phyloP scores from a whole-genome alignment of 305 asterid genomes.

The Fraxinus sp. region DNA sequence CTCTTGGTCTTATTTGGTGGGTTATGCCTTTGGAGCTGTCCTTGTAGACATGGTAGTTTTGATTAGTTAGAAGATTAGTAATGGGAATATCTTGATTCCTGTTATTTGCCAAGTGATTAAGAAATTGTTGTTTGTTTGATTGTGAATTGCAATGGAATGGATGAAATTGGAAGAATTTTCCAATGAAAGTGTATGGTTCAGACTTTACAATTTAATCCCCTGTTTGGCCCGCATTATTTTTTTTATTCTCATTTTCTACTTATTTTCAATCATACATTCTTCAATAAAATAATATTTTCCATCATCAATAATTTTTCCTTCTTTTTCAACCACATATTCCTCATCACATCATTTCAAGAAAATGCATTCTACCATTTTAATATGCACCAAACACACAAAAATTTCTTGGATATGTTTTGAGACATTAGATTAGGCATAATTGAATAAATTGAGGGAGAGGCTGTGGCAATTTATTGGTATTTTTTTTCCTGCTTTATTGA shows the following conservation, averaged over 20 bases:
- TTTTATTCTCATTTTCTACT: too few species aligned
- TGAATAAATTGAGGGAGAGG: not conserved
- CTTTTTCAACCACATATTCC: too few species aligned
- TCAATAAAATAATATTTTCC: too few species aligned
- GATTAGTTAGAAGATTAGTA: not conserved
- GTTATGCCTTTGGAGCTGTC: not conserved
- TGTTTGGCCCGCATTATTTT: too few species aligned
- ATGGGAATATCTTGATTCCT: not conserved
- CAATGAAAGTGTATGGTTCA: not conserved
- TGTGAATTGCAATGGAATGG: not conserved
- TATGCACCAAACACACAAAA: too few species aligned
- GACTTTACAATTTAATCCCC: not conserved
- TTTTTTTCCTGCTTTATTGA: not conserved
- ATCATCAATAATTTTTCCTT: too few species aligned
- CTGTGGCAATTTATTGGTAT: not conserved
- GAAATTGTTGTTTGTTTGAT: not conserved
- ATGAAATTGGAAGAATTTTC: not conserved
- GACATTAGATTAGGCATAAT: not conserved
- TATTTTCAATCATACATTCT: too few species aligned
- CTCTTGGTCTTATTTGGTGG: not conserved
- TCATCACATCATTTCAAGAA: too few species aligned
- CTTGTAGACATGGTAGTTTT: not conserved
- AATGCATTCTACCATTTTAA: too few species aligned
- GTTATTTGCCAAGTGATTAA: not conserved
- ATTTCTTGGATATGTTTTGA: not conserved